Percentiles rank a stretch among this genome's conserved stretches.
phyloP scores from a whole-genome alignment of 371 early-diverging fungal species.

The Polyrhizophydium stewartii region DNA sequence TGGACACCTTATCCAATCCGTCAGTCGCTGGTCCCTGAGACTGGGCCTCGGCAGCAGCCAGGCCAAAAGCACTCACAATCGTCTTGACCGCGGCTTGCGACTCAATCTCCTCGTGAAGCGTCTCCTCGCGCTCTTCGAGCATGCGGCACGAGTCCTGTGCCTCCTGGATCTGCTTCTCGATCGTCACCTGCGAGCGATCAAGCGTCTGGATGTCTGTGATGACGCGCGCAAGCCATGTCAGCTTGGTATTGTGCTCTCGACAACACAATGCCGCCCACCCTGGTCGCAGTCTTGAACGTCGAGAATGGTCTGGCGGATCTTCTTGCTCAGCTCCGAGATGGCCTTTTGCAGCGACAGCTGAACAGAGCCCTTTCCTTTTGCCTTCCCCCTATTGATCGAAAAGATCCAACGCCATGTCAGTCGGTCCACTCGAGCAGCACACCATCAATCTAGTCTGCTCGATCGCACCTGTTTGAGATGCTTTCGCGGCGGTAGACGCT shows the following conservation, averaged over 20 bases:
- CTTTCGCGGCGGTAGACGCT: conserved; percentile 46
- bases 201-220: conserved; percentile 25
- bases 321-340: conserved; percentile 43
- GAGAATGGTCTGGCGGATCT: conserved; percentile 29
- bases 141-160: conserved; percentile 12
- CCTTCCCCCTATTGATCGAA: conserved; percentile 13
- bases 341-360: conserved; percentile 42
- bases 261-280: conserved; percentile 22
- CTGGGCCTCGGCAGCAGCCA: background rate
- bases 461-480: conserved; percentile 32
- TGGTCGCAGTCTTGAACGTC: conserved; percentile 42
- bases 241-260: background rate
- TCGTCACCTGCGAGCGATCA: conserved; percentile 16
- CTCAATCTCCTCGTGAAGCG: conserved; percentile 24
- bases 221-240: background rate
- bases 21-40: background rate
- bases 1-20: conserved; percentile 17
- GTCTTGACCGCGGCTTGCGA: conserved; percentile 13
- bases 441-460: background rate
- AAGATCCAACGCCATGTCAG: background rate
- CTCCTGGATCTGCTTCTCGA: conserved; percentile 27
- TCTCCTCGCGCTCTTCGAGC: conserved; percentile 20
- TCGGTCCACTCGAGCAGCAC: background rate
- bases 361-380: conserved; percentile 38
- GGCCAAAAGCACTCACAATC: conserved; percentile 13